phyloP scores from a whole-genome alignment of 2,329 filamentous ascomycete genomes.

The Pseudogymnoascus verrucosus region DNA sequence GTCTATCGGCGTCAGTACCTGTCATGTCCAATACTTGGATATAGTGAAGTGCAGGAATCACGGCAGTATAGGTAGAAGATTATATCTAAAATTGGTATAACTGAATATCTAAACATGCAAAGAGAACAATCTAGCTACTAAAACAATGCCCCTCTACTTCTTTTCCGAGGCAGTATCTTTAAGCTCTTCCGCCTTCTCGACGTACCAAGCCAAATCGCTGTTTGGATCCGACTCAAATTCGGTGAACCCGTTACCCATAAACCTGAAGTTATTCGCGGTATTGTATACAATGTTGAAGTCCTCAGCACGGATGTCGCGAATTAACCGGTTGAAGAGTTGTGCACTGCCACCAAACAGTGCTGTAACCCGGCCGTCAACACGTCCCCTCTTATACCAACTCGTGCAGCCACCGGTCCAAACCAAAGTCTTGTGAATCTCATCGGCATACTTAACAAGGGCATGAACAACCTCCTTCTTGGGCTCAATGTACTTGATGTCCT shows the following conservation, averaged over 20 bases:
- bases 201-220: constrained; percentile 25
- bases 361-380: constrained; percentile 35
- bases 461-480: constrained; percentile 30
- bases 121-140: background rate
- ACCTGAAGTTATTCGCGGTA: constrained; percentile 36
- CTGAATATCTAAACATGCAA: background rate
- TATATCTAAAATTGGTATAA: background rate
- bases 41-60: background rate
- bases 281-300: constrained; percentile 41
- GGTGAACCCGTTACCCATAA: constrained; percentile 41
- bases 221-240: constrained; percentile 22
- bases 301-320: constrained; percentile 35
- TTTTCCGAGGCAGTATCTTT: background rate
- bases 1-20: background rate
- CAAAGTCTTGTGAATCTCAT: constrained; percentile 36
- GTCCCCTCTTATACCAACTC: constrained; percentile 42
- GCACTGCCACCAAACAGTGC: constrained; percentile 38
- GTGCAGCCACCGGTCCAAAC: constrained; percentile 33
- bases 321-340: constrained; percentile 30
- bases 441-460: constrained; percentile 33
- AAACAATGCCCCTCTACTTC: background rate
- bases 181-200: constrained; percentile 8
- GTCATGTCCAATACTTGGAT: background rate
- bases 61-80: background rate
- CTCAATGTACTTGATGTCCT: constrained; percentile 28